Evolutionary conservation across 805 yeast genomes (phyloP), one percentile per base, ranked within the genome.

Genomic region (Starmerella riodocensis): DNA sequence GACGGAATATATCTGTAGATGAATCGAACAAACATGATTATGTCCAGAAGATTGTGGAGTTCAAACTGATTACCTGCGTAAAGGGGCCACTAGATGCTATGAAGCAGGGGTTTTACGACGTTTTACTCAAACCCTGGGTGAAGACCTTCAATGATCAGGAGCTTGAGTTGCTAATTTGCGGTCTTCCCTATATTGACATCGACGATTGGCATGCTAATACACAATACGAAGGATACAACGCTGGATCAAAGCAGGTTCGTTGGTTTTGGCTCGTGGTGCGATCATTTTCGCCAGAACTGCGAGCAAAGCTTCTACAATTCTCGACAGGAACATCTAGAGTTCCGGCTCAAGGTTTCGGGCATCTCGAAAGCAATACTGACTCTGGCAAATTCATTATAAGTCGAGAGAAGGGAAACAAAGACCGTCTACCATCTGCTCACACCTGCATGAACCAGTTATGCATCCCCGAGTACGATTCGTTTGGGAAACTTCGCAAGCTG

Each of bases 201-300:
- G 83, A 77, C 50, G 99, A 91, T 56, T 91, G 99, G 99, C 80
- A 81, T 49, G 77, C 74, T 53, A 81, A 91, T 56, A 73, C 95
- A 1, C 67, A 64, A 1, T 65, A 91, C 60, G 78, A 72, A 34
- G 88, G 85, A 55, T 91, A 88, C 57, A 71, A 84, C 0, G 69
- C 86, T 1, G 69, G 81, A 2, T 81, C 93, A 2, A 75, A 82
- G 23, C 96, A 86, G 55, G 77, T 91, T 41, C 85, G 79, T 54
- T 88, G 96, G 82, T 91, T 91, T 62, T 91, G 99, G 99, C 69
- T 96, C 55, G 94, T 96, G 1, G 95, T 91, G 12, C 74, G 84
- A 52, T 82, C 96, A 1, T 91, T 91, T 61, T 95, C 84, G 53
- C 72, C 71, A 14, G 98, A 91, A 57, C 96, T 91, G 56, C 69